Evolutionary conservation across 257 asterid species (phyloP).

Genomic region (Capsicum pubescens): DNA sequence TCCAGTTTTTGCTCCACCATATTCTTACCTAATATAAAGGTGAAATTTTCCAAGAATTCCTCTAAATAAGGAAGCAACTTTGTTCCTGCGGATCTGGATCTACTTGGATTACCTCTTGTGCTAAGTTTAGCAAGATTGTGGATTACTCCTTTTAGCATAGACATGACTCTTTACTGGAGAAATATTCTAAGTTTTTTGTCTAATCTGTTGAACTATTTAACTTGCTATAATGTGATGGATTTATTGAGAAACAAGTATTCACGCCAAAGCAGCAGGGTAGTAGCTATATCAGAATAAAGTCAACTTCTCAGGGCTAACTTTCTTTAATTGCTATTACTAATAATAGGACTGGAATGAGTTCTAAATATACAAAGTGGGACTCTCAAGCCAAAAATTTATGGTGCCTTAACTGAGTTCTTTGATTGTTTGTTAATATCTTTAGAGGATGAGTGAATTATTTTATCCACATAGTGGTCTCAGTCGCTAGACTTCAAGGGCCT

Average conservation of each 20-base stretch:
- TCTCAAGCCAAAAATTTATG: slow-evolving; percentile 2
- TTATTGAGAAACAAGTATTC: not conserved
- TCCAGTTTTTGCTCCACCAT: slow-evolving; percentile 31
- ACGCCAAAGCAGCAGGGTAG: not conserved
- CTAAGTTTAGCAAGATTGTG: slow-evolving; percentile 1
- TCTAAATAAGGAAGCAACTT: slow-evolving; percentile 14
- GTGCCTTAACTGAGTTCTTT: not conserved
- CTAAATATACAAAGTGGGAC: not conserved
- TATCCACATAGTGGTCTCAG: not conserved
- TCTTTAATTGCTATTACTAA: not conserved
- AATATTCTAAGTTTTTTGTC: not conserved
- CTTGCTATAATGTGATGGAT: not conserved
- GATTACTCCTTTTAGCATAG: not conserved
- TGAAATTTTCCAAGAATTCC: not conserved
- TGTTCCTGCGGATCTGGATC: slow-evolving; percentile 12
- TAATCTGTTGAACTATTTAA: not conserved
- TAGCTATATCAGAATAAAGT: not conserved
- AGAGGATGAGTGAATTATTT: not conserved
- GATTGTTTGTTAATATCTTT: not conserved
- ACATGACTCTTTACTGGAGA: not conserved
- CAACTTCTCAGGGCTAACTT: not conserved
- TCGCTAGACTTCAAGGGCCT: not conserved
- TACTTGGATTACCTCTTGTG: not conserved
- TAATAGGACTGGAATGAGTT: not conserved
- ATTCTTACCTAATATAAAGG: slow-evolving; percentile 19